phyloP scores from a whole-genome alignment of 2,329 filamentous ascomycete genomes.

The Calonectria crousiana region DNA sequence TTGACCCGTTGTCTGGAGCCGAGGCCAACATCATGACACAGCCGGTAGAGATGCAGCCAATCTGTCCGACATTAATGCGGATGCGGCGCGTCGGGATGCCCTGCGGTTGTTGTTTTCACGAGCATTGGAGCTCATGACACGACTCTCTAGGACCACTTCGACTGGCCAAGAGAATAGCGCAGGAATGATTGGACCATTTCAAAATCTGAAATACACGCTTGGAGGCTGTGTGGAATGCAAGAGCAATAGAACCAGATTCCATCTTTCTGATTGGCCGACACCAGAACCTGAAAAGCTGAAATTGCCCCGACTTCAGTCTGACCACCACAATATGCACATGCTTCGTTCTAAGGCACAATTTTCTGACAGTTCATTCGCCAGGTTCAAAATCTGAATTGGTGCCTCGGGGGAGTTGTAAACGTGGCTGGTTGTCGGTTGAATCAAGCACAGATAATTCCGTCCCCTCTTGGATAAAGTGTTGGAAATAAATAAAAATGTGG shows the following conservation, averaged over 20 bases:
- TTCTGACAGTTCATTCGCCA: not conserved
- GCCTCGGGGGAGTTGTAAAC: not conserved
- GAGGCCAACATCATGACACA: not conserved
- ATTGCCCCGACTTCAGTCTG: not conserved
- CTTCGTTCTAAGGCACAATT: not conserved
- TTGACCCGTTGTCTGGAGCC: not conserved
- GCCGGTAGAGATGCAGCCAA: not conserved
- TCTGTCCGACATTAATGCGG: too few species aligned
- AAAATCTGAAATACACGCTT: not conserved
- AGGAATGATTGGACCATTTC: not conserved
- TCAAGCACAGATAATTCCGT: not conserved
- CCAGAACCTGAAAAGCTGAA: not conserved
- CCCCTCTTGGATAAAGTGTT: not conserved
- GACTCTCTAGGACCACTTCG: not conserved
- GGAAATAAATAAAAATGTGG: too few species aligned
- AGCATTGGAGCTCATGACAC: not conserved
- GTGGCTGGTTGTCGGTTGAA: not conserved
- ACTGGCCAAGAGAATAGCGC: not conserved
- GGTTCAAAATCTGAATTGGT: not conserved
- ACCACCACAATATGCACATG: not conserved
- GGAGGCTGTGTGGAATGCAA: not conserved
- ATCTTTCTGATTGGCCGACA: not conserved
- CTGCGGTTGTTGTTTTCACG: not conserved
- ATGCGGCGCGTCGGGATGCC: not conserved
- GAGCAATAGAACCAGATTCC: not conserved